Evolutionary conservation across 331 rosid species (phyloP).

Genomic region (Quercus tomentella): DNA sequence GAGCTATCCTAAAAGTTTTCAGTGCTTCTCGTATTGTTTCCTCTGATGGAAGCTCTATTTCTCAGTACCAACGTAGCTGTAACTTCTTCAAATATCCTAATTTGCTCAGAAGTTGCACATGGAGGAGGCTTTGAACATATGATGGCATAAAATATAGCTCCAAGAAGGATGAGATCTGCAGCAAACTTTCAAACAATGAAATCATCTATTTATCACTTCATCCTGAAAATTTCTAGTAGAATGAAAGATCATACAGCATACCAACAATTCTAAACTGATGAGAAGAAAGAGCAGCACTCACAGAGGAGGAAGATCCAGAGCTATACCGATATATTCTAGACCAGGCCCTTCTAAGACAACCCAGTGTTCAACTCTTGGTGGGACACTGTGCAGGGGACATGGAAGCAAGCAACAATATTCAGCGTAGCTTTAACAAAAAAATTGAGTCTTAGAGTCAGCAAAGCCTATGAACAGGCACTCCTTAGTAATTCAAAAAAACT

Average conservation of each 20-base stretch:
- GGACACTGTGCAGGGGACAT: constrained; percentile 51
- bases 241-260: constrained; percentile 1
- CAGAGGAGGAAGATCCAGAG: constrained; percentile 79
- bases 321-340: constrained; percentile 62
- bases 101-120: constrained; percentile 73
- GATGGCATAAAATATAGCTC: constrained; percentile 86
- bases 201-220: constrained; percentile 17
- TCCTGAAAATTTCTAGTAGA: constrained; percentile 11
- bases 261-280: background rate
- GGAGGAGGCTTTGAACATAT: constrained; percentile 88
- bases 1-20: constrained; percentile 72
- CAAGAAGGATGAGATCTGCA: constrained; percentile 77
- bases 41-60: constrained; percentile 71
- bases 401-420: constrained; percentile 85
- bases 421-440: constrained; percentile 46
- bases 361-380: constrained; percentile 80
- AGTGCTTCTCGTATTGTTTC: constrained; percentile 87
- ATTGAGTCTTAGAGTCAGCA: constrained; percentile 16
- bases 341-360: constrained; percentile 71
- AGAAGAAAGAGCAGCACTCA: constrained; percentile 38
- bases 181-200: constrained; percentile 70
- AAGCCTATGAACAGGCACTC: constrained; percentile 1
- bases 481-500: background rate
- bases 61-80: constrained; percentile 64
- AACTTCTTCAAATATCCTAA: constrained; percentile 56